Evolutionary conservation across 2,329 filamentous ascomycete genomes (phyloP), one percentile per base, ranked within the genome.

Genomic region (Hymenoscyphus fraxineus): DNA sequence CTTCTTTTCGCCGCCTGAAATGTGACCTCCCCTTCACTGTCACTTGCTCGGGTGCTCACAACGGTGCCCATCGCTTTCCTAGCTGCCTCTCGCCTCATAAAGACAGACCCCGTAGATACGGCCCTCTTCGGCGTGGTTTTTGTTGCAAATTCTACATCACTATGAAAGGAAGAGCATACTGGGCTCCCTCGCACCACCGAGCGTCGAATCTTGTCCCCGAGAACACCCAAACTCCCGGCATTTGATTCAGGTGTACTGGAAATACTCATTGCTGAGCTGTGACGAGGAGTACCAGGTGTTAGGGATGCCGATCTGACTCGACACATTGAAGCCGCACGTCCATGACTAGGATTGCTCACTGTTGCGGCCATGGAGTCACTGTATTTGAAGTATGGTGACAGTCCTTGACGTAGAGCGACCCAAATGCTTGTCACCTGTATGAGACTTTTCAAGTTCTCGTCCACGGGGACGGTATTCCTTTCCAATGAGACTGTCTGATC

Each of bases 361-460:
- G 55, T 58, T n/a, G 58, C 56, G n/a, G 68, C 65, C 66, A 72
- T 69, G 4, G 54, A 68, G 67, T 64, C 77, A 67, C 67, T 72
- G 55, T 76, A 76, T 59, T 73, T 76, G 61, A 76, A 77, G 40
- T 77, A 77, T 22, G 77, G 74, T 10, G 74, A 76, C 74, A 77
- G 80, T 9, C 80, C 80, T 64, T 80, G 76, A 10, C 79, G 78
- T 22, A 85, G 74, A 4, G 80, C 77, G 7, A 85, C 78, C 82
- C 82, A 85, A 56, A 83, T 74, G 2, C 80, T 80, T 2, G 82
- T 84, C 31, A 83, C 77, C 12, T 80, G 76, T 68, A 85, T 84
- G n/a, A 85, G 77, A 15, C 69, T 74, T 67, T 79, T 81, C 64
- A 82, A 77, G 39, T 76, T 75, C 40, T 80, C 77, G 65, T 83